These are phyloP conservation scores for Colletotrichum karsti DNA, from an alignment of 2,329 filamentous ascomycete species.

Conservation along the genomic window DNA sequence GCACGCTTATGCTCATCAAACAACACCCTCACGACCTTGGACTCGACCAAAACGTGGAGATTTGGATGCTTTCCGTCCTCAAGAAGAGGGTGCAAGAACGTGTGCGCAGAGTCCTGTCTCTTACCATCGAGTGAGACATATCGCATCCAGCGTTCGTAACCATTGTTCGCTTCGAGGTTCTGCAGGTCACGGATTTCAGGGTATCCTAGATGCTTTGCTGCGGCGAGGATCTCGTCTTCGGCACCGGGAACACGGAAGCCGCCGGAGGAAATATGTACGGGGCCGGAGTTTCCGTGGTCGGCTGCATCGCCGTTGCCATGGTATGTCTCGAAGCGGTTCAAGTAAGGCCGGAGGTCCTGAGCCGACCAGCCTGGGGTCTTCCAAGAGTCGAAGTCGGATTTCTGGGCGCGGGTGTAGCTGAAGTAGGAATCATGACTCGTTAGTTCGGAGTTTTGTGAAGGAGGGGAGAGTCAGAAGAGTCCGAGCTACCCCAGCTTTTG, in stretches of 20 bases:
- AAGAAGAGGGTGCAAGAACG: slow-evolving; percentile 40
- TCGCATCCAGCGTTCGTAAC: slow-evolving; percentile 38
- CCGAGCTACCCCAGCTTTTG: background rate
- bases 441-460: background rate
- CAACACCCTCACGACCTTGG: slow-evolving; percentile 41
- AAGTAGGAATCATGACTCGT: slow-evolving; percentile 23
- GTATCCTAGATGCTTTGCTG: slow-evolving; percentile 53
- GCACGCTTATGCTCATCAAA: slow-evolving; percentile 61
- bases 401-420: slow-evolving; percentile 53
- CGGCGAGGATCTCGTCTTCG: slow-evolving; percentile 53
- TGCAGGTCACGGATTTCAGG: slow-evolving; percentile 58
- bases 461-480: background rate
- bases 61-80: slow-evolving; percentile 37
- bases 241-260: slow-evolving; percentile 46
- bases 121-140: slow-evolving; percentile 44
- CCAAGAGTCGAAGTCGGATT: slow-evolving; percentile 61
- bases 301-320: slow-evolving; percentile 33
- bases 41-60: slow-evolving; percentile 41
- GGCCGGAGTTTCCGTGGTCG: slow-evolving; percentile 55
- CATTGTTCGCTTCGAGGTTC: slow-evolving; percentile 51
- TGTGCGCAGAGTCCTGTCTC: slow-evolving; percentile 42
- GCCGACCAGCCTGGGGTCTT: slow-evolving; percentile 59
- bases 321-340: slow-evolving; percentile 49
- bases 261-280: slow-evolving; percentile 57
- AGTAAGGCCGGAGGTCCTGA: slow-evolving; percentile 58